Evolutionary conservation across 805 yeast species (phyloP).

Genomic region (Kazachstania martiniae): DNA sequence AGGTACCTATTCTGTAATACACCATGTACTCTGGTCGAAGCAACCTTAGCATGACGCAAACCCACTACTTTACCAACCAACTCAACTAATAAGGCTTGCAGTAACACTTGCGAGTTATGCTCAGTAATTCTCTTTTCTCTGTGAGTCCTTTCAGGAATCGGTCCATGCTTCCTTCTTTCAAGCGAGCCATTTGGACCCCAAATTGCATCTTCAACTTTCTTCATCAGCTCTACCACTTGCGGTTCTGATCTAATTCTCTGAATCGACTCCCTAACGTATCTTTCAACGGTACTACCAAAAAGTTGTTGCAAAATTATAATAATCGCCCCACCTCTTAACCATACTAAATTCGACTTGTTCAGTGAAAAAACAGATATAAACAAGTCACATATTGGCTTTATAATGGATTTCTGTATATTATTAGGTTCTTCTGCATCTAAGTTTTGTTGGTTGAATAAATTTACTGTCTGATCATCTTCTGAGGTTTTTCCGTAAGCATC

Average conservation of each 20-base stretch:
- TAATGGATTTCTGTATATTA: slow-evolving; percentile 36
- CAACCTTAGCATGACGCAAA: slow-evolving; percentile 46
- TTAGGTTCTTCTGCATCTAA: neutral
- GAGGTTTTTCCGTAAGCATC: too few species aligned
- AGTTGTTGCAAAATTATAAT: slow-evolving; percentile 74
- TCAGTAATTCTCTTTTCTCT: slow-evolving; percentile 42
- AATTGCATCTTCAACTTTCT: slow-evolving; percentile 21
- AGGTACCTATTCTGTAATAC: slow-evolving; percentile 66
- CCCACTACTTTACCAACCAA: slow-evolving; percentile 70
- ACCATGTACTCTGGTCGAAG: slow-evolving; percentile 47
- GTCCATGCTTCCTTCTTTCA: slow-evolving; percentile 14
- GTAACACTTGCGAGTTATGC: slow-evolving; percentile 46
- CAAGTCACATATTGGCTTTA: slow-evolving; percentile 73
- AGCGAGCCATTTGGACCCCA: slow-evolving; percentile 49
- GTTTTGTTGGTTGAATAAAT: neutral
- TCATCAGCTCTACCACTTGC: slow-evolving; percentile 33
- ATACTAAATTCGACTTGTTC: slow-evolving; percentile 44
- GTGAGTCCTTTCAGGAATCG: slow-evolving; percentile 30
- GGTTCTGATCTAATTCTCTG: slow-evolving; percentile 24
- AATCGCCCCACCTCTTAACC: slow-evolving; percentile 81
- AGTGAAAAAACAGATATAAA: slow-evolving; percentile 61
- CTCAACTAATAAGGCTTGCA: slow-evolving; percentile 51
- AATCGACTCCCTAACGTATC: slow-evolving; percentile 38
- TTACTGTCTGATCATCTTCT: too few species aligned
- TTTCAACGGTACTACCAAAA: slow-evolving; percentile 80